Percentiles rank a stretch among this genome's conserved stretches.
Conservation (phyloP, 2,329 filamentous ascomycete species). For the Neurospora crassa region DNA sequence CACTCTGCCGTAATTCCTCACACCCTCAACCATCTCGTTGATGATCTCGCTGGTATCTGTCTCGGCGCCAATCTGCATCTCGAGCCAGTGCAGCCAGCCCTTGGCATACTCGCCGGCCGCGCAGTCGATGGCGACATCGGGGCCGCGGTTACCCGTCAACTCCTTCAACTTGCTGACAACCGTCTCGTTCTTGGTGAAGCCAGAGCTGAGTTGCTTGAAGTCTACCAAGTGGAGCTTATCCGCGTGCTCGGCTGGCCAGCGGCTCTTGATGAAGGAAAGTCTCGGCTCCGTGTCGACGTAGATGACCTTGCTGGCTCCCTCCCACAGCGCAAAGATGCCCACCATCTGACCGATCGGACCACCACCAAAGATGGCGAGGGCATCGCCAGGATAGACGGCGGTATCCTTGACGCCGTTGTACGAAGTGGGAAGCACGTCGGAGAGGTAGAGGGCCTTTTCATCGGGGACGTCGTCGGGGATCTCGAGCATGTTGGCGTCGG, state of each 20-base stretch:
- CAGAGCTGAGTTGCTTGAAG: constrained; percentile 49
- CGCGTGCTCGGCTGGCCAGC: constrained; percentile 39
- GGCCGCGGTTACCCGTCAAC: constrained; percentile 60
- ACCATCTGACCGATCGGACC: constrained; percentile 83
- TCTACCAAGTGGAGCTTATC: constrained; percentile 59
- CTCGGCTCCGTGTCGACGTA: constrained; percentile 67
- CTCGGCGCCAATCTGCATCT: constrained; percentile 57
- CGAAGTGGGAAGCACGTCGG: constrained; percentile 69
- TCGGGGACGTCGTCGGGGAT: constrained; percentile 73
- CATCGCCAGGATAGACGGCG: constrained; percentile 64
- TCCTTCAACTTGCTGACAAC: constrained; percentile 67
- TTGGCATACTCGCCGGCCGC: constrained; percentile 53
- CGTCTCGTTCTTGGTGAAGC: constrained; percentile 47
- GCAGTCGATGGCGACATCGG: constrained; percentile 65
- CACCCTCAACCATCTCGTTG: constrained; percentile 71
- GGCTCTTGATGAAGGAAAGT: constrained; percentile 56
- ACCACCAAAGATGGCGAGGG: constrained; percentile 76
- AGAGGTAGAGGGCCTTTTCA: constrained; percentile 74
- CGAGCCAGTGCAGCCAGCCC: constrained; percentile 49
- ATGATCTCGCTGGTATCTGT: constrained; percentile 76
- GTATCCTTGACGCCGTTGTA: constrained; percentile 82
- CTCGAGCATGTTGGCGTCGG: constrained; percentile 70
- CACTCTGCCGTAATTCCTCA: constrained; percentile 60
- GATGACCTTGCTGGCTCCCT: constrained; percentile 67
- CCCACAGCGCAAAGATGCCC: constrained; percentile 62